Evolutionary conservation across 2,329 filamentous ascomycete genomes (phyloP), one percentile per base, ranked within the genome.

Genomic region (Mycosphaerelloides madeirae): DNA sequence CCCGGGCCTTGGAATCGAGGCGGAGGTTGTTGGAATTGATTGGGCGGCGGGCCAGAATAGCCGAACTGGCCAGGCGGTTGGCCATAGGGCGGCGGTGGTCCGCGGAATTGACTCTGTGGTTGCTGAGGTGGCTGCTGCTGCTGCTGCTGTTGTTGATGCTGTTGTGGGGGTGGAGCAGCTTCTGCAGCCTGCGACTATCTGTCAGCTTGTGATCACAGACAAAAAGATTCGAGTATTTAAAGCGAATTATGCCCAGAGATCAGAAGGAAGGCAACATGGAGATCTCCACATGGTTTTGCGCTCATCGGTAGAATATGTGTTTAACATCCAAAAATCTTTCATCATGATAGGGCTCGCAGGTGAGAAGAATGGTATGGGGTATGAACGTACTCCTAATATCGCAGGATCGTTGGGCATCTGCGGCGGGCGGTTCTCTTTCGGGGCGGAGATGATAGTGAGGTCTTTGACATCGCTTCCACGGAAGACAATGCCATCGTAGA

Each of bases 201-300:
- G 41, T 43, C 41, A 43, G 41, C 29, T n/a, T 19, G 13, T 36
- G 12, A 25, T 12, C n/a, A 13, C 15, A 15, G 4, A n/a, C 28
- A 16, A 15, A 14, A 32, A 29, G 37, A 42, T 38, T 50, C 35
- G 36, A 44, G 25, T n/a, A 9, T 47, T 35, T 43, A 45, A 16
- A 28, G 44, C 37, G 37, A 28, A 18, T 6, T 40, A 33, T 12
- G 28, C 41, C 41, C 40, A 34, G 42, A 43, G 50, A 59, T 95
- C 89, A 96, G 89, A 95, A 96, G 90, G 90, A 96, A 96, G 90
- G 89, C 90, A 96, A 95, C 90, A 57, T 57, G 89, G 90, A 95
- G 84, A 85, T 84, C 72, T 95, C 90, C 83, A 95, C 90, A 95
- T 75, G 79, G 78, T 75, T 84, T 76, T 88, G 95, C 89, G 89